These are phyloP conservation scores for Allium fistulosum DNA, from an alignment of 106 monocot species.

Conservation along the genomic window DNA sequence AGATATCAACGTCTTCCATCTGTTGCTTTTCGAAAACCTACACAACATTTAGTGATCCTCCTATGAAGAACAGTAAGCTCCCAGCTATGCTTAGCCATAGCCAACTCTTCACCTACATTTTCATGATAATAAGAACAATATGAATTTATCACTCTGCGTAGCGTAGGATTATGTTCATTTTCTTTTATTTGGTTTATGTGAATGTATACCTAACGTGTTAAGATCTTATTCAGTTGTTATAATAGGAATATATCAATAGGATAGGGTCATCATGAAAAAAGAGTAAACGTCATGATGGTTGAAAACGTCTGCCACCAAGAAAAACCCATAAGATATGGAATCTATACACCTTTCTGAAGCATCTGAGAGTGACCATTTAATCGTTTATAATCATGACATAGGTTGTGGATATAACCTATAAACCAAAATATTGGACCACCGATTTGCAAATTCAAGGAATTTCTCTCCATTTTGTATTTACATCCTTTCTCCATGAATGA, in stretches of 20 bases:
- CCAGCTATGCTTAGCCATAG: too few relatives aligned
- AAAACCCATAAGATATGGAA: slow-evolving; percentile 71
- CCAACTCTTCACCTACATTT: too few relatives aligned
- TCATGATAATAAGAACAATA: too few relatives aligned
- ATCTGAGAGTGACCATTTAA: slow-evolving; percentile 63
- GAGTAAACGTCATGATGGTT: slow-evolving; percentile 22
- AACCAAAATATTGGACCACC: slow-evolving; percentile 66
- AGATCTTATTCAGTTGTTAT: too few relatives aligned
- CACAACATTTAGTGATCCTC: too few relatives aligned
- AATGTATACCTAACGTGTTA: too few relatives aligned
- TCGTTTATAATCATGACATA: slow-evolving; percentile 77
- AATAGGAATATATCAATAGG: not conserved
- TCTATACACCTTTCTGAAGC: slow-evolving; percentile 75
- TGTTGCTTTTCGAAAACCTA: too few relatives aligned
- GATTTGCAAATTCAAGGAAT: slow-evolving; percentile 45
- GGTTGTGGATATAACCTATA: slow-evolving; percentile 56
- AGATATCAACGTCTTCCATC: too few relatives aligned
- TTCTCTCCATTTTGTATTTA: slow-evolving; percentile 35
- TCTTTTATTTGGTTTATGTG: too few relatives aligned
- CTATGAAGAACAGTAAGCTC: too few relatives aligned
- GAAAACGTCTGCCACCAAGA: slow-evolving; percentile 55
- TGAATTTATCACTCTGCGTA: too few relatives aligned
- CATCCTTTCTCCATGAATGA: slow-evolving; percentile 41
- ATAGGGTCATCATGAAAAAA: not conserved
- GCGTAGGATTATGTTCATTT: too few relatives aligned